phyloP scores from a whole-genome alignment of 805 yeast genomes.

The Suhomyces sp. region DNA sequence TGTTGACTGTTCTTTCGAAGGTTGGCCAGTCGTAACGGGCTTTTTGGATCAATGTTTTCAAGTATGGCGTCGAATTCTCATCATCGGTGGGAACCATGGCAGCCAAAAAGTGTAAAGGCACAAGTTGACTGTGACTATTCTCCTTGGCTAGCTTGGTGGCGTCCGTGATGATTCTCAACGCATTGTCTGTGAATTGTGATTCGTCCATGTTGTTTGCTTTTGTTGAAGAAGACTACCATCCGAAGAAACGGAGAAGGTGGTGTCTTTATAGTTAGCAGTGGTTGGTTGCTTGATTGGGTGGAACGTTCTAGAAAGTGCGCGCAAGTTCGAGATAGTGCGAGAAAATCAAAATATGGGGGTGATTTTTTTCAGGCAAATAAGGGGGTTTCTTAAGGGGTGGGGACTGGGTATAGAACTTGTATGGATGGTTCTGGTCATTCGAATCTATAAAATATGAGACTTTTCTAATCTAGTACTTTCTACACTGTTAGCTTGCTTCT shows the following conservation, averaged over 20 bases:
- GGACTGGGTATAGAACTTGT: too few species aligned
- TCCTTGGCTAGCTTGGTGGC: conserved; percentile 84
- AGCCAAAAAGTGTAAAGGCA: conserved; percentile 88
- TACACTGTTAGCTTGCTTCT: too few species aligned
- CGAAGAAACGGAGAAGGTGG: too few species aligned
- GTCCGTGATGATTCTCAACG: conserved; percentile 72
- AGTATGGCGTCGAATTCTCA: conserved; percentile 49
- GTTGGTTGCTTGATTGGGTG: conserved; percentile 15
- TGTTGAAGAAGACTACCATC: too few species aligned
- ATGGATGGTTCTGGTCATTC: too few species aligned
- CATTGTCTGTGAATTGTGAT: conserved; percentile 90
- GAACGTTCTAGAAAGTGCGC: background rate
- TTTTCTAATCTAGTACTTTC: too few species aligned
- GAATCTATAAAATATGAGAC: too few species aligned
- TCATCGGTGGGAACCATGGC: conserved; percentile 75
- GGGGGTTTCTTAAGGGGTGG: too few species aligned
- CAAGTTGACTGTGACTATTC: conserved; percentile 76
- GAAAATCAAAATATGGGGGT: too few species aligned
- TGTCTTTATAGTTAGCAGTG: too few species aligned
- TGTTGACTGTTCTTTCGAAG: conserved; percentile 78
- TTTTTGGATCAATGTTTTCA: conserved; percentile 79
- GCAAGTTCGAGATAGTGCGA: too few species aligned
- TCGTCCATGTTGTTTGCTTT: conserved; percentile 45
- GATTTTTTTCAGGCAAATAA: too few species aligned
- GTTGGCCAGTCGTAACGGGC: conserved; percentile 85